Evolutionary conservation across 108 stramenopile species (phyloP).

Genomic region (Cyclotella sp.): DNA sequence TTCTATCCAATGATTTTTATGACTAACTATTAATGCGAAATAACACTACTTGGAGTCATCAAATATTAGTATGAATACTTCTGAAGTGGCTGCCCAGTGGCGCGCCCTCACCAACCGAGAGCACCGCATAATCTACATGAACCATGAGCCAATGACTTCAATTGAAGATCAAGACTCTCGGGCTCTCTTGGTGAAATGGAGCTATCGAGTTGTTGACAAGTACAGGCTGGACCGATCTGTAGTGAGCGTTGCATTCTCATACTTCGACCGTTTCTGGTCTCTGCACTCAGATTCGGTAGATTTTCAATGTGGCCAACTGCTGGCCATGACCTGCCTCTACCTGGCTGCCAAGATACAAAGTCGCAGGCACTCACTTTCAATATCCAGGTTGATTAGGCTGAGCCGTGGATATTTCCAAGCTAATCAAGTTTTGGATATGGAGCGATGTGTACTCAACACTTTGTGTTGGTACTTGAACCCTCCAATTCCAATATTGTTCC

Average conservation of each 20-base stretch:
- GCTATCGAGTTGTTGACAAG: constrained; percentile 2
- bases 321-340: constrained; percentile 19
- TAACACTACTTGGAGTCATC: no score
- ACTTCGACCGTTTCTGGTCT: constrained; percentile 4
- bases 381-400: neutral
- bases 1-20: no score
- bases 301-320: neutral
- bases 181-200: constrained; percentile 8
- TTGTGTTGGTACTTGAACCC: constrained; percentile 20
- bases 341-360: constrained; percentile 16
- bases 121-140: neutral
- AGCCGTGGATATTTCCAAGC: neutral
- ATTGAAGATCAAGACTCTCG: neutral
- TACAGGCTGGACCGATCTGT: constrained; percentile 3
- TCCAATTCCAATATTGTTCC: constrained; percentile 11
- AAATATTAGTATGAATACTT: neutral
- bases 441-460: neutral
- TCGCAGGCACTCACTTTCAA: neutral
- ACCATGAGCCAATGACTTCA: neutral
- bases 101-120: constrained; percentile 3
- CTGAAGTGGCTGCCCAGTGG: constrained; percentile 6
- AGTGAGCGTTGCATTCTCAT: constrained; percentile 14
- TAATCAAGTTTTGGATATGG: constrained; percentile 15
- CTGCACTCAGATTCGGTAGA: neutral
- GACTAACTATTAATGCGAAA: no score